phyloP scores from a whole-genome alignment of 2,329 filamentous ascomycete species.

The Penicillium sumatraense region DNA sequence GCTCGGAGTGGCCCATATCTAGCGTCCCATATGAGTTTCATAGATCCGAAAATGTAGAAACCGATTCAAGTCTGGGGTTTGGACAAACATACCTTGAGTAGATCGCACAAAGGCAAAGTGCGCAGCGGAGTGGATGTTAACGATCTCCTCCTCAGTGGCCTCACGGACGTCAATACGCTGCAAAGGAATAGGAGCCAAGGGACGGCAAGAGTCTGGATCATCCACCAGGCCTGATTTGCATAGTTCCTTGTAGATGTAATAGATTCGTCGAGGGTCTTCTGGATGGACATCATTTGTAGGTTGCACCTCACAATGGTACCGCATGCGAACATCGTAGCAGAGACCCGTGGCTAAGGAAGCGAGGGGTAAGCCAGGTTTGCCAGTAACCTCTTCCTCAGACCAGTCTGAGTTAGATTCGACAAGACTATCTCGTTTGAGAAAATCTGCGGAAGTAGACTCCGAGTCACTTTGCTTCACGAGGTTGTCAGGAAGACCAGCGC shows the following conservation, averaged over 20 bases:
- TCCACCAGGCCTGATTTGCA: conserved; percentile 80
- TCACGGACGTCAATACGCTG: conserved; percentile 75
- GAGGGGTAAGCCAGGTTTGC: conserved; percentile 49
- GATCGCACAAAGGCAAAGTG: conserved; percentile 80
- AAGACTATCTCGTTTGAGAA: conserved; percentile 36
- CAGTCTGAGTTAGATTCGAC: conserved; percentile 48
- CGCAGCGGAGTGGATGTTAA: conserved; percentile 73
- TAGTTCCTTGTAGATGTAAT: conserved; percentile 89
- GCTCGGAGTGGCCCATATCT: conserved; percentile 61
- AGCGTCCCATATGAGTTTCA: conserved; percentile 22
- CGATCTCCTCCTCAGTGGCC: conserved; percentile 80
- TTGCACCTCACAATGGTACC: conserved; percentile 86
- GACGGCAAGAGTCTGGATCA: conserved; percentile 56
- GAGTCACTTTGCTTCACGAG: conserved; percentile 32
- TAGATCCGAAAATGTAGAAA: not conserved
- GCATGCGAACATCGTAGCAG: conserved; percentile 95
- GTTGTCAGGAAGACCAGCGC: conserved; percentile 25
- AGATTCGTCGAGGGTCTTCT: conserved; percentile 90
- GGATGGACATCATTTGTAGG: conserved; percentile 76
- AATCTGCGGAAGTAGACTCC: conserved; percentile 25
- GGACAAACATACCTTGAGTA: conserved; percentile 47
- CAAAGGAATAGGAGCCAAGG: conserved; percentile 59
- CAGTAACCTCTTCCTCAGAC: conserved; percentile 40
- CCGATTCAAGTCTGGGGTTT: not conserved
- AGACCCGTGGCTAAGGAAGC: conserved; percentile 70